These are phyloP conservation scores for Ophiocordyceps camponoti-leonardi DNA, from an alignment of 2,329 filamentous ascomycete genomes.

Conservation along the genomic window DNA sequence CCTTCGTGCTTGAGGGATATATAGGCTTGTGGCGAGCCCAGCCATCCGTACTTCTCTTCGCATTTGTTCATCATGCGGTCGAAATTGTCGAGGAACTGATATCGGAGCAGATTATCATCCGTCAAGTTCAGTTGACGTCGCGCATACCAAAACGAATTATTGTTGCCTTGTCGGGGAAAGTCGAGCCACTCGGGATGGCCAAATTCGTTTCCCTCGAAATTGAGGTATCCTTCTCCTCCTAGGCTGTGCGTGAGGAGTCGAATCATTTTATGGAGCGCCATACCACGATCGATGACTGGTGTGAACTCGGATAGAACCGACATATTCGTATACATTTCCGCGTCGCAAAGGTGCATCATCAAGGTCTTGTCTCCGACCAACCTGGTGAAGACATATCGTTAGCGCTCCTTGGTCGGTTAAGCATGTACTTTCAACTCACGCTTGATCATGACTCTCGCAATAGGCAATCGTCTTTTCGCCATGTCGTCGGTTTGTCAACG, in stretches of 20 bases:
- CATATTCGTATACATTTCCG: constrained; percentile 97
- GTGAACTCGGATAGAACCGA: constrained; percentile 72
- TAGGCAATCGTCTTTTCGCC: constrained; percentile 98
- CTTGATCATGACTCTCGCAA: constrained; percentile 93
- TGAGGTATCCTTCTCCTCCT: constrained; percentile 91
- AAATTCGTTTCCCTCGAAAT: constrained; percentile 98
- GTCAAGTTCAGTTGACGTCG: constrained; percentile 85
- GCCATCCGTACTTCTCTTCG: constrained; percentile 83
- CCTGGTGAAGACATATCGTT: constrained; percentile 25
- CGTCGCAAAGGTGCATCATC: constrained; percentile 97
- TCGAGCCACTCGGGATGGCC: constrained; percentile 98
- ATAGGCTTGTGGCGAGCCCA: constrained; percentile 71
- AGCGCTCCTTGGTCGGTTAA: neutral
- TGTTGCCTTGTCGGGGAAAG: constrained; percentile 84
- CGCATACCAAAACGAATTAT: constrained; percentile 89
- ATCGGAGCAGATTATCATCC: constrained; percentile 71
- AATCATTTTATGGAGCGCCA: constrained; percentile 95
- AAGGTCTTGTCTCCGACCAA: constrained; percentile 92
- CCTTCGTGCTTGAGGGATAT: constrained; percentile 84
- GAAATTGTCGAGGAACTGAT: constrained; percentile 84
- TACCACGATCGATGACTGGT: constrained; percentile 72
- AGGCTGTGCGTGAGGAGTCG: constrained; percentile 79
- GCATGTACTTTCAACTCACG: constrained; percentile 44
- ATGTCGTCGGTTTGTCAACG: constrained; percentile 79
- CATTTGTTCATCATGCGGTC: constrained; percentile 79